Base-by-base conservation (phyloP, 257 asterid species). In the Petunia secreta region DNA sequence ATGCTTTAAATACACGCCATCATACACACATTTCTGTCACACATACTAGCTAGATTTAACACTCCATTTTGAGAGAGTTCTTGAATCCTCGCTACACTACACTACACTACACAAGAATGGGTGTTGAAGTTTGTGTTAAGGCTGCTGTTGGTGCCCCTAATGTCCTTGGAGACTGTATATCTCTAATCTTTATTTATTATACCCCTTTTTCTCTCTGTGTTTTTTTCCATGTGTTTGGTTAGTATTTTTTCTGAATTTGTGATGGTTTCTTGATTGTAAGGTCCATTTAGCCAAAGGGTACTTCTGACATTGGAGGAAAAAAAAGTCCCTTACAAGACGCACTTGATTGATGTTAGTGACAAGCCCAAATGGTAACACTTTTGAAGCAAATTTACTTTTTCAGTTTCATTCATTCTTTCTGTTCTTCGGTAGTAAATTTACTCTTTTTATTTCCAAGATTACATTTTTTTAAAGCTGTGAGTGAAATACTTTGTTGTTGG, bases 211-310 rank as follows among this genome's bases (percentile, higher is more conserved):
- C 13, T 25, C 2, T 59, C 63, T 73, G 38, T 62, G 52, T 79
- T 3, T n/a, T 40, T 65, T 1, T 66, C 43, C n/a, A 68, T 58
- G 80, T 10, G 4, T 77, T 46, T 58, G 6, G 73, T 58, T 43
- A 53, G 15, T 4, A 36, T 11, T 78, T 86, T 25, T 46, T 78
- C 65, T 63, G 38, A 15, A 15, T 8, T 4, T 63, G 36, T 36
- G 1, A 79, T 63, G 62, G 11, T 79, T 82, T 59, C 50, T 36
- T 50, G 15, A 57, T 48, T 46, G 5, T 38, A 36, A 92, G 98
- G 98, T 80, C 97, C 97, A 10, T 92, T 94, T 82, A 76, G 89
- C 84, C 98, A 91, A 11, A 91, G 98, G 92, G 94, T 87, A 43
- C 65, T 79, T 41, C 34, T 92, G 83, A 92, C 97, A 43, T 80